These are phyloP conservation scores for Neurospora intermedia DNA, from an alignment of 495 filamentous ascomycete genomes.

Conservation along the genomic window DNA sequence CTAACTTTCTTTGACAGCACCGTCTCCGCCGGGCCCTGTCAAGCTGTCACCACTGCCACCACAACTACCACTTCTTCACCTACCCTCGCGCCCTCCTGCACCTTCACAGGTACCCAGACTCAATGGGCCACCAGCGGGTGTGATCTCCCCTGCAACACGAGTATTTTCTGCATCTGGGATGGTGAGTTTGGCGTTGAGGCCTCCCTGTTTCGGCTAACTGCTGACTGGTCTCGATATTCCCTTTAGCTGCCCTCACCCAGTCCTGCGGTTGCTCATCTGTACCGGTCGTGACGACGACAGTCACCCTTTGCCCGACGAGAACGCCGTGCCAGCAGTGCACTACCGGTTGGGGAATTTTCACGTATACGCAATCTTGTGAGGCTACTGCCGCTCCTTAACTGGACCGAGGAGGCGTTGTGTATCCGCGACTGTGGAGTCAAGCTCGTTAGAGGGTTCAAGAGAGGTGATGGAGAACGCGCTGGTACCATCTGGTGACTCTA, in stretches of 20 bases:
- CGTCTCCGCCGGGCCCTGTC: background rate
- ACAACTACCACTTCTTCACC: background rate
- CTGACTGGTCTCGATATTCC: background rate
- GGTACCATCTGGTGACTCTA: background rate
- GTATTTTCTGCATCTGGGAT: conserved; percentile 3
- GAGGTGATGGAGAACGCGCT: background rate
- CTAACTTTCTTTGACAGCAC: background rate
- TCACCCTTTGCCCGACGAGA: conserved; percentile 13
- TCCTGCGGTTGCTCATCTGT: conserved; percentile 15
- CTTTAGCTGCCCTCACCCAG: conserved; percentile 2
- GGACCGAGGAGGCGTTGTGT: background rate
- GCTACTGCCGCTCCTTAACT: background rate
- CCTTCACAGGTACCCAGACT: conserved; percentile 5
- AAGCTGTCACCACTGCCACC: background rate
- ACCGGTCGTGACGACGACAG: conserved; percentile 8
- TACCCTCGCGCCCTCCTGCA: conserved; percentile 2
- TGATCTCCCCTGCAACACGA: background rate
- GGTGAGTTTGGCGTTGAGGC: background rate
- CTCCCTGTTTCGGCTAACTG: background rate
- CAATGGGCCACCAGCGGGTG: conserved; percentile 4
- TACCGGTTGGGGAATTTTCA: conserved; percentile 4
- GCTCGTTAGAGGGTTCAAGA: background rate
- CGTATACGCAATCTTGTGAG: background rate
- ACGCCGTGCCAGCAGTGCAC: conserved; percentile 8
- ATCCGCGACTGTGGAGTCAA: background rate